Base-by-base conservation (phyloP, 2,329 filamentous ascomycete species). In the Davidsoniella virescens region DNA sequence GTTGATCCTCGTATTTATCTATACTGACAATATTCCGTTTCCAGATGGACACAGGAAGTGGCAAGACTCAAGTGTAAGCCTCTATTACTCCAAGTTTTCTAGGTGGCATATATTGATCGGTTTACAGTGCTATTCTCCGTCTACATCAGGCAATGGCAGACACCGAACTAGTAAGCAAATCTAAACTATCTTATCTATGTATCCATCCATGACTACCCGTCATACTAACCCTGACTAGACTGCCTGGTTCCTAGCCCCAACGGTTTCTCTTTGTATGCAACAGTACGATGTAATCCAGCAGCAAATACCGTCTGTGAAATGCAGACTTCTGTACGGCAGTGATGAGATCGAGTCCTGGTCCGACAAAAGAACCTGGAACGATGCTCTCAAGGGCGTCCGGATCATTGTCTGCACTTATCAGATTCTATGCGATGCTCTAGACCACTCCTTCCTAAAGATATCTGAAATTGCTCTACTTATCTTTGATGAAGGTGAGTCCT, bases 391-490 rank as follows among this genome's bases (percentile, higher is more conserved):
- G 2, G 78, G 80, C 44, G 71, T 83, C 18, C 72, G 76, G 1
- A 70, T 93, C n/a, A 75, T 93, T 4, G 71, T 94, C 1, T 87
- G 84, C 0, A 92, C 87, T 0, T 79, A 82, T 53, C 79, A 84
- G 53, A 72, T 93, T 1, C 69, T 94, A 10, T 66, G 76, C 2
- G 84, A 93, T 62, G 85, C 84, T 2, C 68, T 93, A 39, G 67
- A 65, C 1, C 84, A 92, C 64, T 83, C 72, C 0, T 93, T 93
- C 60, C 73, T 94, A 2, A 68, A 61, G 1, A 72, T 93, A 57
- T 60, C 67, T 0, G 68, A 67, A 2, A 63, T 94, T 18, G 70
- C 80, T 4, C 67, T 94, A 4, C 64, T 93, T 14, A 72, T 94
- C 0, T 84, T 94, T 57, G 87, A 94, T 59, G 87, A 94, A 76